phyloP scores from a whole-genome alignment of 2,329 filamentous ascomycete genomes.

The Colletotrichum tanaceti region DNA sequence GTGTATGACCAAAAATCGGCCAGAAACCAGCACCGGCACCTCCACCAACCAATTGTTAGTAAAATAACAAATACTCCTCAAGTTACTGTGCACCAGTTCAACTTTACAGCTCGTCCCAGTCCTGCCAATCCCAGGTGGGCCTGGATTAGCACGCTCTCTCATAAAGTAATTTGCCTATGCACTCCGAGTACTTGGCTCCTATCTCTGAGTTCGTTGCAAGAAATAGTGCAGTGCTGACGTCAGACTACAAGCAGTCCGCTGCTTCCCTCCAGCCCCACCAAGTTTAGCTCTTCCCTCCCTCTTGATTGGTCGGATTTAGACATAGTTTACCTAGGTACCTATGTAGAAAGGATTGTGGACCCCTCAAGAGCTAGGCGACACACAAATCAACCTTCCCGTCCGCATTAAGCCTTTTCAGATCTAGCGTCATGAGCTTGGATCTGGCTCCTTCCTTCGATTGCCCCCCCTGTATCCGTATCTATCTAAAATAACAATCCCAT shows the following conservation, averaged over 20 bases:
- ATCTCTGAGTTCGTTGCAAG: neutral
- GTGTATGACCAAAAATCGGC: too few relatives aligned
- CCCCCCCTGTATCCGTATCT: neutral
- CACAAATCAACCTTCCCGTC: constrained; percentile 1
- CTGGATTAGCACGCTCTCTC: neutral
- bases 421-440: neutral
- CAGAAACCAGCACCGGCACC: too few relatives aligned
- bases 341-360: too few relatives aligned
- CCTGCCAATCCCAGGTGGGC: neutral
- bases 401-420: neutral
- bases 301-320: too few relatives aligned
- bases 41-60: too few relatives aligned
- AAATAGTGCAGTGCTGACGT: neutral
- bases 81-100: too few relatives aligned
- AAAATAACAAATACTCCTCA: too few relatives aligned
- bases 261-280: too few relatives aligned
- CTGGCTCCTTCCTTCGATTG: neutral
- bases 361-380: constrained; percentile 13
- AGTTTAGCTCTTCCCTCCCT: too few relatives aligned
- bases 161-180: neutral
- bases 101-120: neutral
- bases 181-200: neutral
- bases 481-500: neutral
- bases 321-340: too few relatives aligned
- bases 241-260: too few relatives aligned